phyloP scores from a whole-genome alignment of 768 basidiomycete genomes.

The Royoungia palumana region DNA sequence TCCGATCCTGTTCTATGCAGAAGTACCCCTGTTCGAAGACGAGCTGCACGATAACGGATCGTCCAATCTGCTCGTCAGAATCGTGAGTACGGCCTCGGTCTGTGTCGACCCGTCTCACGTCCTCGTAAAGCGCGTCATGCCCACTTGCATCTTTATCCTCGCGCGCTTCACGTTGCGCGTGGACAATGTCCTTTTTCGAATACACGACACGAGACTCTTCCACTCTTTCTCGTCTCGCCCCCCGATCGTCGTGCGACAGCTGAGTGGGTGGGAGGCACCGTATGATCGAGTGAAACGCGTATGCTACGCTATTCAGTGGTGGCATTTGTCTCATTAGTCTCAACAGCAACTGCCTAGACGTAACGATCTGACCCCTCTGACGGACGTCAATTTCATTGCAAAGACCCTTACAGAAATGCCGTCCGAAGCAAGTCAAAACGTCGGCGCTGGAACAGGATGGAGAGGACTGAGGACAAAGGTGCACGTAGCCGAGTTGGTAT shows the following conservation, averaged over 20 bases:
- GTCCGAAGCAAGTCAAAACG: constrained; percentile 49
- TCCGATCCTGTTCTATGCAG: constrained; percentile 97
- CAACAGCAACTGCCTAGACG: constrained; percentile 61
- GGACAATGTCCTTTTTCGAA: constrained; percentile 90
- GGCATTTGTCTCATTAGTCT: not conserved
- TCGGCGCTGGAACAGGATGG: constrained; percentile 80
- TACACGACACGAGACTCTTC: constrained; percentile 85
- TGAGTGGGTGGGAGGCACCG: constrained; percentile 86
- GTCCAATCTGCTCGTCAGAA: constrained; percentile 77
- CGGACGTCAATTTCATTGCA: constrained; percentile 80
- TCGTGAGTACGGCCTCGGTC: constrained; percentile 52
- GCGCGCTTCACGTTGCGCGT: constrained; percentile 90
- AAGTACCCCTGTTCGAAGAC: constrained; percentile 92
- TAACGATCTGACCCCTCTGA: constrained; percentile 84
- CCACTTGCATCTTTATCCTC: constrained; percentile 88
- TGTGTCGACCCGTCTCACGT: not conserved
- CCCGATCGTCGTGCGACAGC: constrained; percentile 71
- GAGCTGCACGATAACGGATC: constrained; percentile 97
- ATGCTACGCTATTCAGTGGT: constrained; percentile 21
- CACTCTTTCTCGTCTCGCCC: constrained; percentile 69
- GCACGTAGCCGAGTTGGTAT: constrained; percentile 43
- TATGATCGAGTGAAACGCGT: constrained; percentile 81
- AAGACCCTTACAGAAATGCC: constrained; percentile 66
- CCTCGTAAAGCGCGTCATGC: constrained; percentile 84
- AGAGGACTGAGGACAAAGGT: constrained; percentile 68